Evolutionary conservation across 306 rosid genomes (phyloP).

Genomic region (Styphnolobium japonicum): DNA sequence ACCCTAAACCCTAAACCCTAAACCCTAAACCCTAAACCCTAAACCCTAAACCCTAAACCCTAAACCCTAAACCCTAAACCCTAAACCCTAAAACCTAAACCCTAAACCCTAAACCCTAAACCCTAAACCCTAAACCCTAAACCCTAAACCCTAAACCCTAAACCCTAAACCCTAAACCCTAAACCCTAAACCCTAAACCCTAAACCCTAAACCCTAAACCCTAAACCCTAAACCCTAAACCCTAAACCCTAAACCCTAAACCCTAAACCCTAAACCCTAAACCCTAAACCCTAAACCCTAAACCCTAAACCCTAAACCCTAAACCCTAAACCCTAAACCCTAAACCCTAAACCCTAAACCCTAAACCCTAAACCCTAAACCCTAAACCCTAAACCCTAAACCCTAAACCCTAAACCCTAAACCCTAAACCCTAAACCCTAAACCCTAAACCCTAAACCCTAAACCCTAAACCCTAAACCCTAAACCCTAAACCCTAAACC

Average conservation of each 20-base stretch:
- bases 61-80: neutral
- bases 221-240: neutral
- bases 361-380: slow-evolving; percentile 7
- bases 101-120: neutral
- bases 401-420: neutral
- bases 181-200: neutral
- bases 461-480: neutral
- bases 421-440: neutral
- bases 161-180: neutral
- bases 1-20: neutral
- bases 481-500: neutral
- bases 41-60: neutral
- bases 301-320: neutral
- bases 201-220: neutral
- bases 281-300: neutral
- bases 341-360: slow-evolving; percentile 2
- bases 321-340: slow-evolving; percentile 11
- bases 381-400: neutral
- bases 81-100: neutral
- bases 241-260: neutral
- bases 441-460: neutral
- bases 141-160: neutral
- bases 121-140: neutral
- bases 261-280: neutral
- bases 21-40: neutral